Conservation (phyloP, 73 alveolate species). For the Loxodes magnus region DNA sequence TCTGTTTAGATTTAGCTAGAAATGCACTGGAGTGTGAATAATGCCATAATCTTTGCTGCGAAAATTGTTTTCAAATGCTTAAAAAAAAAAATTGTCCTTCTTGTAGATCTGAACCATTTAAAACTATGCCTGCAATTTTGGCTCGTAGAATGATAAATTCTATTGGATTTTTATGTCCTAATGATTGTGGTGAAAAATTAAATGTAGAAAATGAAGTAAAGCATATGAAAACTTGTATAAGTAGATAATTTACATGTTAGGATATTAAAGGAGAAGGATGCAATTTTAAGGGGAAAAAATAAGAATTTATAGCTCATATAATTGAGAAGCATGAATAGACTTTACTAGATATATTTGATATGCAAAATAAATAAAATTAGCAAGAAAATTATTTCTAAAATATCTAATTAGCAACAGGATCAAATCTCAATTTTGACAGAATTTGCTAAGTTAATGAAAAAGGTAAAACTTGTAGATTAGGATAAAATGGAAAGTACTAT, state of each 20-base stretch:
- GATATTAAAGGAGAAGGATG: slow-evolving; percentile 12
- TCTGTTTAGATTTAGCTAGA: slow-evolving; percentile 18
- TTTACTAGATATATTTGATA: slow-evolving; percentile 2
- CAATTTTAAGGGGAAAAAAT: slow-evolving; percentile 16
- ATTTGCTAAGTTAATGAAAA: slow-evolving; percentile 10
- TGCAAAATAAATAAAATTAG: not conserved
- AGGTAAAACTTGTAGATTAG: slow-evolving; percentile 19
- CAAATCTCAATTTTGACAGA: slow-evolving; percentile 6
- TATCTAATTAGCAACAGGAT: not conserved
- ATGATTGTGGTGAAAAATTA: slow-evolving; percentile 16
- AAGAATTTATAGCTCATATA: slow-evolving; percentile 22
- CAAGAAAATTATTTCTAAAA: not conserved
- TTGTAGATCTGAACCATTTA: slow-evolving; percentile 14
- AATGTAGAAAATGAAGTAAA: slow-evolving; percentile 8
- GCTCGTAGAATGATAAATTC: slow-evolving; percentile 29
- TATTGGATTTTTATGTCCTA: slow-evolving; percentile 13
- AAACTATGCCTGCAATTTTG: slow-evolving; percentile 1
- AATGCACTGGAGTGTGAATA: slow-evolving; percentile 22
- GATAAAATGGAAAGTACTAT: slow-evolving; percentile 25
- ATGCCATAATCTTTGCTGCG: slow-evolving; percentile 24
- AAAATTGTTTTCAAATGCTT: slow-evolving; percentile 16
- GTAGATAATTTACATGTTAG: slow-evolving; percentile 6
- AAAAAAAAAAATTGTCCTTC: slow-evolving; percentile 20
- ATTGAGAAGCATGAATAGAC: slow-evolving; percentile 8
- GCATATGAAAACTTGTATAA: slow-evolving; percentile 11